Conservation (phyloP, 192 early-diverging fungal species). For the Podila epicladia region DNA sequence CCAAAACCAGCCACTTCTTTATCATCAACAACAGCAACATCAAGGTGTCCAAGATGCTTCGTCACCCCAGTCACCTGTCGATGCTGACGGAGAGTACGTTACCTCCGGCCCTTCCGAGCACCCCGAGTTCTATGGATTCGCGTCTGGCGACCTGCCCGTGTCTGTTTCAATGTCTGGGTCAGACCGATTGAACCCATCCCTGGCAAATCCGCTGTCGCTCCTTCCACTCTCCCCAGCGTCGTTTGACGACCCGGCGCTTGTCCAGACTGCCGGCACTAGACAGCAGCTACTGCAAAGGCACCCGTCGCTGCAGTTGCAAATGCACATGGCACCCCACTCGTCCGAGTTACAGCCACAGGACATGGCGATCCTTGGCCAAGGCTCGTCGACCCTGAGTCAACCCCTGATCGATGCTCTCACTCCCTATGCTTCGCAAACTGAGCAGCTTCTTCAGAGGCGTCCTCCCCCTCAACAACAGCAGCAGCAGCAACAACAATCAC, state of each 20-base stretch:
- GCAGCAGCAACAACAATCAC: neutral
- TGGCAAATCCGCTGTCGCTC: neutral
- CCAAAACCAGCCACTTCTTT: neutral
- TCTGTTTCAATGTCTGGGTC: neutral
- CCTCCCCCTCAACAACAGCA: slow-evolving; percentile 10
- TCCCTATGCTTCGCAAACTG: slow-evolving; percentile 3
- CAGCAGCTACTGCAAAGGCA: neutral
- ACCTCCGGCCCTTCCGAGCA: neutral
- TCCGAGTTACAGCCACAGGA: neutral
- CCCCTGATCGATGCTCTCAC: slow-evolving; percentile 1
- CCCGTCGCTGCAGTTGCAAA: neutral
- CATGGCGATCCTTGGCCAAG: neutral
- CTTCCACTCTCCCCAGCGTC: neutral
- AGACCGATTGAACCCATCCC: neutral
- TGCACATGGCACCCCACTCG: neutral
- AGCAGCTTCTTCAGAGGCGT: neutral
- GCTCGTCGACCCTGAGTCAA: neutral
- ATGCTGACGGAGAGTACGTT: neutral
- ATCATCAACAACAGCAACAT: neutral
- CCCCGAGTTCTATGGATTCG: neutral
- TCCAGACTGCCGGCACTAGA: neutral
- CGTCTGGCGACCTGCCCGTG: no score
- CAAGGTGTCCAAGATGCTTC: neutral
- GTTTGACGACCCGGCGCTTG: neutral
- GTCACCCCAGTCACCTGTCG: neutral